A percentile compares a stretch with the other conserved stretches of the same genome.
Conservation (phyloP, 805 yeast genomes). For the Komagataella kurtzmanii region DNA sequence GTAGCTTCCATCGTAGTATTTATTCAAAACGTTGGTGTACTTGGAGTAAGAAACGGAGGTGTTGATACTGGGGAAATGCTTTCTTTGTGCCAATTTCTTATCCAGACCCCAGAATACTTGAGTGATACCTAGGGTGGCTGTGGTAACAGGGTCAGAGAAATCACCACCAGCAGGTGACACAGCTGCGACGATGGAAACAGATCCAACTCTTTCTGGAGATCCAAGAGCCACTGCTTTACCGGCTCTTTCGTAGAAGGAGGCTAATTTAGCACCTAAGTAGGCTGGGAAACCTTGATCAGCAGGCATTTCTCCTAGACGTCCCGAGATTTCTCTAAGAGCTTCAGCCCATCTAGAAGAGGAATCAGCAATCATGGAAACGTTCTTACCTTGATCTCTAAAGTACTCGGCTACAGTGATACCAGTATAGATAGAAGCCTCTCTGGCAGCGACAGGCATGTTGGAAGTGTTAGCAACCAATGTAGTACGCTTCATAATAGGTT, state of each 20-base stretch:
- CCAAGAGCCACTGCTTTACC: constrained; percentile 94
- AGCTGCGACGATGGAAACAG: constrained; percentile 99
- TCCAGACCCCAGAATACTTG: constrained; percentile 99
- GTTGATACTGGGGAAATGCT: constrained; percentile 98
- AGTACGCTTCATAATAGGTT: constrained; percentile 99
- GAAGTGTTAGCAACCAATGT: constrained; percentile 97
- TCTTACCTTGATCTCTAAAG: constrained; percentile 99
- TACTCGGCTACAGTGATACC: constrained; percentile 98
- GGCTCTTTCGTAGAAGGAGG: constrained; percentile 98
- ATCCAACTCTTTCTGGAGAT: constrained; percentile 91
- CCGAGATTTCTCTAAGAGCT: constrained; percentile 98
- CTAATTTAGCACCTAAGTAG: constrained; percentile 94
- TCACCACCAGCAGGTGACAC: constrained; percentile 99
- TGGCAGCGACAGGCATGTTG: constrained; percentile 99
- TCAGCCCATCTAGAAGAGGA: constrained; percentile 99
- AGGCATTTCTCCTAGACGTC: constrained; percentile 99
- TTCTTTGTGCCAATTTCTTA: constrained; percentile 97
- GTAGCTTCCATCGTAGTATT: constrained; percentile 72
- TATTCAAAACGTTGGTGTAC: constrained; percentile 77
- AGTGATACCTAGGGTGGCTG: constrained; percentile 97
- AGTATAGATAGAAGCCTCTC: constrained; percentile 98
- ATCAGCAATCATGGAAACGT: constrained; percentile 99
- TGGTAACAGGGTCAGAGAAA: constrained; percentile 98
- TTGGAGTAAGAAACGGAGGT: constrained; percentile 94
- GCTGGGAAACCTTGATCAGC: constrained; percentile 99